Evolutionary conservation across 768 basidiomycete species (phyloP), one percentile per base, ranked within the genome.

Genomic region (Trametes cubensis): DNA sequence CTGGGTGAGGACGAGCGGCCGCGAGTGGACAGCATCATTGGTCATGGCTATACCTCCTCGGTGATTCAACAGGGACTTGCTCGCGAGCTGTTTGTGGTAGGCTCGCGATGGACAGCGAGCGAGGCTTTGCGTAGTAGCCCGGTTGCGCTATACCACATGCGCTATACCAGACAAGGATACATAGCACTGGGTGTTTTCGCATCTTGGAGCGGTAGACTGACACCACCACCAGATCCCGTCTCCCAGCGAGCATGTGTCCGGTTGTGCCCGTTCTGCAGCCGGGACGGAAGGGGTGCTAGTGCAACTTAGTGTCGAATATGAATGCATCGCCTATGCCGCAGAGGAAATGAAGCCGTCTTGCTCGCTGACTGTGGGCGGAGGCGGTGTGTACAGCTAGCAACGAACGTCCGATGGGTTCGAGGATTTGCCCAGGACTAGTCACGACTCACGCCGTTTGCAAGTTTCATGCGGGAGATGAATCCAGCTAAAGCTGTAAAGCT

Each of bases 191-290:
- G 20, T 30, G 49, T 18, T 21, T 34, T 45, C 41, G 58, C 49
- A 44, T 51, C 26, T 42, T 10, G 1, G 44, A 30, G 34, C 34
- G 34, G 44, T 56, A n/a, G 11, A 4, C 15, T 59, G 58, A 59
- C 58, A 59, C 58, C 58, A 34, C 58, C 58, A 59, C 58, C 17
- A 59, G 58, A 59, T 59, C 58, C 39, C 47, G 57, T 59, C 58
- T 58, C 38, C 48, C 15, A 44, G 41, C 49, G 20, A 42, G 58
- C 58, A 58, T 41, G 41, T 59, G 58, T 59, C 58, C 58, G 49
- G 58, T 34, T 21, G 58, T 11, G 49, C 40, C 49, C 49, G 55
- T 20, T 34, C 34, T 34, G 34, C 34, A 34, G 26, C 48, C 48
- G 25, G 20, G 48, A 6, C 48, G 48, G 48, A 26, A 17, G 48